Base-by-base conservation (phyloP, 805 yeast species). In the Priceomyces haplophilus region DNA sequence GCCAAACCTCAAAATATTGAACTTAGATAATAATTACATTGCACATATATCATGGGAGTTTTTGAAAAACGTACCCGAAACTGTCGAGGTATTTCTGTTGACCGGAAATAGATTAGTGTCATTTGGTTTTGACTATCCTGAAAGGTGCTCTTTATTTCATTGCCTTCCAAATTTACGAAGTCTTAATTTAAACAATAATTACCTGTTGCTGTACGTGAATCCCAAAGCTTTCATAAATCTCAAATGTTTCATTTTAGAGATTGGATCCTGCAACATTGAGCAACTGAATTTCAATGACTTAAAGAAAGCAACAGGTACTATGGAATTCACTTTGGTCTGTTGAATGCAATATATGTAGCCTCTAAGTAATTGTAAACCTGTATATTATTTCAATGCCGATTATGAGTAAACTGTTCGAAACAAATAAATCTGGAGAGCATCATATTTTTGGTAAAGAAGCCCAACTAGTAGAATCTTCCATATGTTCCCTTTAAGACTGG, bases 1-100 rank as follows among this genome's bases (percentile, higher is more conserved):
- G 3, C 50, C 57, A 0, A 18, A 13, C 6, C 48, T 69, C 13
- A 46, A 43, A 24, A 20, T 38, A 16, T 47, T 69, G 15, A 43
- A 52, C 18, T 46, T 69, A 27, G 61, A 59, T 30, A 46, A 48
- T 10, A 69, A 69, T 43, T 37, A 42, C 34, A 43, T 69, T 6
- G 39, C 40, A 7, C 40, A 39, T 29, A 23, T 66, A 1, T 45
- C 66, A 1, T 19, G 19, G 8, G 39, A 48, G 1, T 51, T 61
- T 40, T 17, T 66, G 3, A 18, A 40, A 4, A 52, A 48, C 5
- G 50, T 68, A 7, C 73, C 74, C 1, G 33, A 44, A n/a, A 40
- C 59, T 19, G 43, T 69, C 4, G 54, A 58, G 37, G 31, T 7
- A 0, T 47, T 67, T n/a, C 56, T 47, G 51, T 27, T 66, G 18